These are phyloP conservation scores for Echeveria elegans DNA, from an alignment of 164 flowering plant species.

Conservation along the genomic window DNA sequence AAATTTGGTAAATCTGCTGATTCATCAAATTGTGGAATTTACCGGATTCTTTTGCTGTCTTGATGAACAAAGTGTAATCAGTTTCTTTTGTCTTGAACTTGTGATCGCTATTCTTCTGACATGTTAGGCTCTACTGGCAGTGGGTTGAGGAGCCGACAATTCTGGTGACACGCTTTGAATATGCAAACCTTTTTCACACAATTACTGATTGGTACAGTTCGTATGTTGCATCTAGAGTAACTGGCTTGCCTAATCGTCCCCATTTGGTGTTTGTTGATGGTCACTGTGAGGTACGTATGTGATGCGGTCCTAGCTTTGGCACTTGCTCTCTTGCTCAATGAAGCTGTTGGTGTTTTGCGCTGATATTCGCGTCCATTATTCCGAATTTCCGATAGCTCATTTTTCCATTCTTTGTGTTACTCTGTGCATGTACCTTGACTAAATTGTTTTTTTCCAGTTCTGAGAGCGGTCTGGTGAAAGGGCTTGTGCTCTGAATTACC, in stretches of 20 bases:
- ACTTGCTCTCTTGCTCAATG: neutral
- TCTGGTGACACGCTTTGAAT: conserved; percentile 81
- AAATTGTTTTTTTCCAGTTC: too few relatives aligned
- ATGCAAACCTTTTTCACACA: conserved; percentile 94
- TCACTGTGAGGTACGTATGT: conserved; percentile 54
- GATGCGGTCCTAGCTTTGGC: neutral
- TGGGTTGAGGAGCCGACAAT: conserved; percentile 92
- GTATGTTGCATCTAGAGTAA: conserved; percentile 78
- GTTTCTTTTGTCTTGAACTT: neutral
- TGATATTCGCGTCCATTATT: too few relatives aligned
- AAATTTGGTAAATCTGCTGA: too few relatives aligned
- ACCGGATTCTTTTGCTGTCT: neutral
- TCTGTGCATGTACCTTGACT: neutral
- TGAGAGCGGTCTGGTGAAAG: too few relatives aligned
- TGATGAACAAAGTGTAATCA: too few relatives aligned
- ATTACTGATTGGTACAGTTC: conserved; percentile 95
- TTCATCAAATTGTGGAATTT: neutral
- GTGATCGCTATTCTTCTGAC: conserved; percentile 15
- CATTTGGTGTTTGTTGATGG: conserved; percentile 85
- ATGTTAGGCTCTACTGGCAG: conserved; percentile 35
- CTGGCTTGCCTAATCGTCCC: conserved; percentile 78
- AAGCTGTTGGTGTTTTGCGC: neutral
- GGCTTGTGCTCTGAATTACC: too few relatives aligned
- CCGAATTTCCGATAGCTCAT: neutral
- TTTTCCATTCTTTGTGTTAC: neutral